Evolutionary conservation across 495 filamentous ascomycete species (phyloP).

Genomic region (Melanomma pulvis-pyrius): DNA sequence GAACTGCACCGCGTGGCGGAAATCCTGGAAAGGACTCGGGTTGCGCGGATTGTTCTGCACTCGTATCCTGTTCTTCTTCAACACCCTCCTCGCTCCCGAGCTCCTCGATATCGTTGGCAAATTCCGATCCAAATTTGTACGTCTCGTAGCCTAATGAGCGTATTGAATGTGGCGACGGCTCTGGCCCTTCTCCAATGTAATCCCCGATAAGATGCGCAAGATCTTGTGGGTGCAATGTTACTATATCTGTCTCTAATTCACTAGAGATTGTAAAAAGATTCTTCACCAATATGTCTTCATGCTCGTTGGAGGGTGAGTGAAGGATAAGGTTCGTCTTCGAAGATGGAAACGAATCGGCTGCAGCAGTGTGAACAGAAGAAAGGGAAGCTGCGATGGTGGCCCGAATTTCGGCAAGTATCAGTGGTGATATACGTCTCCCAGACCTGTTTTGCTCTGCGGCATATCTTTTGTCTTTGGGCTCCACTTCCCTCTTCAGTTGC

Average conservation of each 20-base stretch:
- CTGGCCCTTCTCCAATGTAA: constrained; percentile 65
- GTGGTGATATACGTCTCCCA: constrained; percentile 3
- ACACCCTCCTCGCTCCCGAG: constrained; percentile 33
- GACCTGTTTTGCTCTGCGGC: not conserved
- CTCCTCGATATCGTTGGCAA: constrained; percentile 35
- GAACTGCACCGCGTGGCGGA: too few species aligned
- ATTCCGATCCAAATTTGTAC: constrained; percentile 35
- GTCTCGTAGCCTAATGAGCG: constrained; percentile 46
- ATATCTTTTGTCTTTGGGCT: not conserved
- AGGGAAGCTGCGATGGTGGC: constrained; percentile 32
- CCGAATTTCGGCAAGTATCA: constrained; percentile 30
- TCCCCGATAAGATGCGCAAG: constrained; percentile 76
- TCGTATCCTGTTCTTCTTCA: constrained; percentile 23
- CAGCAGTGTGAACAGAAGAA: constrained; percentile 8
- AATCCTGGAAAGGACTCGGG: not conserved
- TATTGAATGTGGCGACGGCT: constrained; percentile 38
- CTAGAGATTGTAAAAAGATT: constrained; percentile 63
- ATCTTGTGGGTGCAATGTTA: constrained; percentile 77
- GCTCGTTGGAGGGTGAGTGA: constrained; percentile 65
- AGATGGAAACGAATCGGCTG: constrained; percentile 48
- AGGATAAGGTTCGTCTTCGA: constrained; percentile 66
- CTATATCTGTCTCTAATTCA: constrained; percentile 69
- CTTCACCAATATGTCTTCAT: constrained; percentile 58
- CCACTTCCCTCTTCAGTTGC: not conserved
- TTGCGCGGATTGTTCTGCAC: not conserved